Base-by-base conservation (phyloP, 1,284 basidiomycete species). In the Acaromyces ingoldii region DNA sequence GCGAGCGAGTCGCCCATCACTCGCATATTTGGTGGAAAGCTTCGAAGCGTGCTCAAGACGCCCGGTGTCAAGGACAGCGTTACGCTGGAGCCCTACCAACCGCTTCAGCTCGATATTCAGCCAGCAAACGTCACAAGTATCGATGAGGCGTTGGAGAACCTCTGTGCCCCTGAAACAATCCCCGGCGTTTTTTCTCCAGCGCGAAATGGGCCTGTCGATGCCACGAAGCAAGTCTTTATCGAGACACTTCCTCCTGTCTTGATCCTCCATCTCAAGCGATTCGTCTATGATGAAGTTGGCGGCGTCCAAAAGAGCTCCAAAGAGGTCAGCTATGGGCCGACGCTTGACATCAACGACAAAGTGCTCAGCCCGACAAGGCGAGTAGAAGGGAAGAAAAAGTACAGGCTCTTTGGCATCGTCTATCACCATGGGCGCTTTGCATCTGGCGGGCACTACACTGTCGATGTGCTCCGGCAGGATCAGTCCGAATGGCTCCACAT, bases 381-480 rank as follows among this genome's bases (percentile, higher is more conserved):
- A 2, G 51, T 51, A 11, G 59, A 60, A 79, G 6, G 78, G 78
- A 22, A 81, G 0, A 79, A 83, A 13, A 82, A 82, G 63, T 96
- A 95, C 75, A 85, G 85, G 59, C 80, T 97, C 6, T 93, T 92
- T 72, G 91, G 89, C 63, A 91, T 87, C 19, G 79, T 97, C 6
- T 97, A 97, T 76, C 93, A 98, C 76, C 92, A 98, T 69, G 93
- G 93, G 1, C 79, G 82, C 41, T 88, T 87, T 11, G 91, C 93
- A 0, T 85, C 85, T 0, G 92, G 92, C 6, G 93, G 93, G 0
- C 92, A 97, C 76, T 98, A 97, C 78, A 98, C 92, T 1, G 84
- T 95, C 39, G 87, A 92, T 60, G 88, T 95, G 1, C 79, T 92
- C 6, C 86, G 90, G 57, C 87, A 89, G 19, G 84, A 84, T 63